Evolutionary conservation across 2,329 filamentous ascomycete genomes (phyloP).

Genomic region (Ophiosphaerella herpotricha): DNA sequence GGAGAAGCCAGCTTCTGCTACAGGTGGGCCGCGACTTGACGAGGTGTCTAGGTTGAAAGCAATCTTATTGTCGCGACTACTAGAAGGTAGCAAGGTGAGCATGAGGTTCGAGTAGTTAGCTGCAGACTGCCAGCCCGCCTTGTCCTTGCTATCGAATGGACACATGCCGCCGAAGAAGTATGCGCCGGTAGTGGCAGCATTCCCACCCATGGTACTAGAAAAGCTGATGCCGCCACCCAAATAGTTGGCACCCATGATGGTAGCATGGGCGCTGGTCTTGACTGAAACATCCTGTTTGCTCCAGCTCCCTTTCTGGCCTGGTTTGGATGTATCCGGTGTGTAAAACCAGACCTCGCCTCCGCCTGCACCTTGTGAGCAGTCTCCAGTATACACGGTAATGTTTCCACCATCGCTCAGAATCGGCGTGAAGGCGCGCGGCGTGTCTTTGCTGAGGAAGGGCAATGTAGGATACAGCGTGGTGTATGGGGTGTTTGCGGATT

Average conservation of each 20-base stretch:
- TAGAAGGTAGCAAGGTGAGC: slow-evolving; percentile 64
- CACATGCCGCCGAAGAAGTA: slow-evolving; percentile 95
- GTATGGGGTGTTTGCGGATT: slow-evolving; percentile 49
- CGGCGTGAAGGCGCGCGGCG: slow-evolving; percentile 66
- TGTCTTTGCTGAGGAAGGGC: slow-evolving; percentile 64
- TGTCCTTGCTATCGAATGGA: slow-evolving; percentile 49
- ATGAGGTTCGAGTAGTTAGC: slow-evolving; percentile 83
- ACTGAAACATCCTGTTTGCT: slow-evolving; percentile 47
- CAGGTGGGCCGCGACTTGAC: slow-evolving; percentile 65
- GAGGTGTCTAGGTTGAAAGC: slow-evolving; percentile 55
- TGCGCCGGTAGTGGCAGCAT: slow-evolving; percentile 59
- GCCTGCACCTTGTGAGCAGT: slow-evolving; percentile 63
- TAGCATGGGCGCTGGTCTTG: slow-evolving; percentile 39
- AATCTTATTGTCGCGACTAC: slow-evolving; percentile 43
- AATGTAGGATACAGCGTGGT: slow-evolving; percentile 61
- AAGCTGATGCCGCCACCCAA: slow-evolving; percentile 69
- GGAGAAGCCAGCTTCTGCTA: slow-evolving; percentile 85
- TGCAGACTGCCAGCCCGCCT: slow-evolving; percentile 65
- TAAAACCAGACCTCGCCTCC: slow-evolving; percentile 71
- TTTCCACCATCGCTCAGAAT: slow-evolving; percentile 69
- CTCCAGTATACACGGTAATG: slow-evolving; percentile 74
- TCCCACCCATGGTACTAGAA: slow-evolving; percentile 62
- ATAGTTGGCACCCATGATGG: slow-evolving; percentile 57
- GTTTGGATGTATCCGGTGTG: slow-evolving; percentile 50
- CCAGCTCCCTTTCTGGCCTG: slow-evolving; percentile 62